Base-by-base conservation (phyloP, 2,329 filamentous ascomycete species). In the Ophiostoma populinum region DNA sequence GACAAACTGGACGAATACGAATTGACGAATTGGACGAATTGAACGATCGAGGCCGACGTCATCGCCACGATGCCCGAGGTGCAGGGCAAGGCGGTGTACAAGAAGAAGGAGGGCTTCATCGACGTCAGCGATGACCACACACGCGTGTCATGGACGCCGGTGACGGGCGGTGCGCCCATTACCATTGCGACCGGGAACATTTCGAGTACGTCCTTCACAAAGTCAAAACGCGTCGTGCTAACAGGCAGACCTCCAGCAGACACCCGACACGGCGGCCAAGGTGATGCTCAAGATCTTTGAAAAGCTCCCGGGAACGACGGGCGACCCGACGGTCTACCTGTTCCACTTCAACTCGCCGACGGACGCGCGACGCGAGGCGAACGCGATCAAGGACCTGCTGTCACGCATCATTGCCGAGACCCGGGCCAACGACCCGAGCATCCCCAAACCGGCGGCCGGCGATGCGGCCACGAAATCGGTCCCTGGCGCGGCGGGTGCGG, bases 271-370 rank as follows among this genome's bases (percentile, higher is more conserved):
- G n/a, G 75, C 73, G 24, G 63, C 83, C 13, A 94, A 93, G 63
- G 85, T 92, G 35, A 93, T 93, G 67, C 68, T 95, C 40, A 93
- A 90, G 55, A 77, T 98, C 37, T 81, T 94, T 46, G 79, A 79
- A 42, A 79, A 85, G 51, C 57, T 70, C 27, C 56, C 70, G 21
- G 59, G 61, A 31, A 61, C 45, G 6, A 50, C 62, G 18, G 54
- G 62, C 19, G 70, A 77, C 33, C 61, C 80, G 13, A 67, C 75
- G 30, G 70, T 75, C 36, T 82, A 92, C 51, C 71, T 87, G 32
- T 94, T 98, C 54, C 77, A 80, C 43, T 95, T 98, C 58, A 92
- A 83, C 39, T 83, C 83, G 3, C 56, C 70, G 10, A 59, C 67
- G 16, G 70, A 80, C 45, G 81, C 87, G 30, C 75, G 87, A 44